Conservation (phyloP, 108 stramenopile species). For the Stephanodiscus minutulus region DNA sequence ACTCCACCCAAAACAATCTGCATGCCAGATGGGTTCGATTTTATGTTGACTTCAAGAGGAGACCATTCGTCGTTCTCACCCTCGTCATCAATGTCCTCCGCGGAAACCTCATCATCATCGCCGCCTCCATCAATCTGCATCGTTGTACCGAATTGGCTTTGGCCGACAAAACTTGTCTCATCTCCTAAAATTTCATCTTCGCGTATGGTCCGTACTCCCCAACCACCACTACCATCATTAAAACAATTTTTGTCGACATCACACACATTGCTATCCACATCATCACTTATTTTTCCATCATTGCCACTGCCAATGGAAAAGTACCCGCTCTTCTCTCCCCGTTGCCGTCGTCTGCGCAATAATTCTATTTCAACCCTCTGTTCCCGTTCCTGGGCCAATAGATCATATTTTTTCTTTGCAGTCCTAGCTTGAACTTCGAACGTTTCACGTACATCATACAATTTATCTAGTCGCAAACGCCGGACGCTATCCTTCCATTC, state of each 20-base stretch:
- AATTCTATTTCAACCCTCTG: slow-evolving; percentile 29
- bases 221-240: slow-evolving; percentile 35
- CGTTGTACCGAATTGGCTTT: background rate
- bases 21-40: slow-evolving; percentile 11
- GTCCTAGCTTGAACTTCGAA: slow-evolving; percentile 42
- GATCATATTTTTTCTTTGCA: slow-evolving; percentile 30
- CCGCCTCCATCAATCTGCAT: slow-evolving; percentile 11
- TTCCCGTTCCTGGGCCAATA: slow-evolving; percentile 47
- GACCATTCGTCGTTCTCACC: slow-evolving; percentile 34
- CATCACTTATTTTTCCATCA: slow-evolving; percentile 1
- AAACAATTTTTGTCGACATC: background rate
- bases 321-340: background rate
- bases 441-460: slow-evolving; percentile 58
- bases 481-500: slow-evolving; percentile 43
- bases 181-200: slow-evolving; percentile 40
- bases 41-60: slow-evolving; percentile 3
- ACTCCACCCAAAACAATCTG: slow-evolving; percentile 24
- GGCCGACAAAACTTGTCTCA: background rate
- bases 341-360: slow-evolving; percentile 23
- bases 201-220: slow-evolving; percentile 25
- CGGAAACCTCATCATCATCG: background rate
- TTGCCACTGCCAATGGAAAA: background rate
- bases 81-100: slow-evolving; percentile 11
- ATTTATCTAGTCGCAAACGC: slow-evolving; percentile 40
- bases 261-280: slow-evolving; percentile 3